A percentile compares a stretch with the other conserved stretches of the same genome.
Conservation (phyloP, 768 basidiomycete genomes). For the Leccinum imitatum region DNA sequence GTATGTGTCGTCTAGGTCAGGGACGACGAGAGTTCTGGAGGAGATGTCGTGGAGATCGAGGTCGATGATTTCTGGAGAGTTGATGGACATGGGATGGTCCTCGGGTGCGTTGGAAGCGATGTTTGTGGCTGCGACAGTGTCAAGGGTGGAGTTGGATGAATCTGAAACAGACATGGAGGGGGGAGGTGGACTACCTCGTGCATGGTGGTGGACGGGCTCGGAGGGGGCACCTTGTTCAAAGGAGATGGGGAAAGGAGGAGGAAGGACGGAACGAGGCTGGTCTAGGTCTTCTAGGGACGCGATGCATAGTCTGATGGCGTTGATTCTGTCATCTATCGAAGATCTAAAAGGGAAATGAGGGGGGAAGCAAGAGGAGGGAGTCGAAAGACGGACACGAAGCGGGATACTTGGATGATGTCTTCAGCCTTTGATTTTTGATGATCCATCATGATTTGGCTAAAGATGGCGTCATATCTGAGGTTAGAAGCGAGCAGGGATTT, state of each 20-base stretch:
- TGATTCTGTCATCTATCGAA: slow-evolving; percentile 32
- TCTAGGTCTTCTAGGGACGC: slow-evolving; percentile 10
- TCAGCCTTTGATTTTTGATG: slow-evolving; percentile 19
- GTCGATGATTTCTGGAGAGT: slow-evolving; percentile 18
- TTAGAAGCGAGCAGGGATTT: slow-evolving; percentile 24
- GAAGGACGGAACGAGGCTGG: neutral
- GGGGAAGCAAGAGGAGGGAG: neutral
- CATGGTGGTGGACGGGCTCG: neutral
- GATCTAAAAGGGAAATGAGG: slow-evolving; percentile 27
- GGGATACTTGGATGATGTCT: slow-evolving; percentile 44
- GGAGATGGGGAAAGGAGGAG: slow-evolving; percentile 2
- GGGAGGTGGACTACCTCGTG: slow-evolving; percentile 10
- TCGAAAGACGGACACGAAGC: slow-evolving; percentile 36
- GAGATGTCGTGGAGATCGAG: slow-evolving; percentile 25
- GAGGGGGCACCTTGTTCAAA: slow-evolving; percentile 1
- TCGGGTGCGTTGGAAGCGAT: neutral
- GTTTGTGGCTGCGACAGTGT: neutral
- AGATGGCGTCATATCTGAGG: slow-evolving; percentile 12
- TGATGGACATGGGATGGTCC: slow-evolving; percentile 3
- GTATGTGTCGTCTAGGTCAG: slow-evolving; percentile 45
- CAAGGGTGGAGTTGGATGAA: slow-evolving; percentile 15
- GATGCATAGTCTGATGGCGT: slow-evolving; percentile 38
- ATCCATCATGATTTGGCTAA: slow-evolving; percentile 26
- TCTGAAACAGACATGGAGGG: slow-evolving; percentile 19
- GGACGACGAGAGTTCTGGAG: slow-evolving; percentile 19